Conservation (phyloP, 2,329 filamentous ascomycete species). For the Ophiostoma quercus region DNA sequence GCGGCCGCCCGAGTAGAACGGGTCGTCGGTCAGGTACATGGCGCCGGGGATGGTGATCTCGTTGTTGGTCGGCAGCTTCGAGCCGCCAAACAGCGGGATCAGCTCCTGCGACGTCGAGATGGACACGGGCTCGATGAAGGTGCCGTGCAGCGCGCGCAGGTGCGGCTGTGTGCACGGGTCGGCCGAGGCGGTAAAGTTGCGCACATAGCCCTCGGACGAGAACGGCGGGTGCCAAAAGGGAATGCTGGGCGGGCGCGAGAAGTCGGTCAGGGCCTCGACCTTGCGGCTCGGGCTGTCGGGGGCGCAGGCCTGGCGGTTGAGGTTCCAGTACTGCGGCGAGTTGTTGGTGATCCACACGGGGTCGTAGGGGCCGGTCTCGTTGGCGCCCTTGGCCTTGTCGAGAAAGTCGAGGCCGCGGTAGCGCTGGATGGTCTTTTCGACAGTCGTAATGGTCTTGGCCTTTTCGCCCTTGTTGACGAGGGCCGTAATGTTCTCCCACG, state of each 20-base stretch:
- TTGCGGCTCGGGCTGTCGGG: constrained; percentile 48
- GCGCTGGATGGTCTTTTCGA: constrained; percentile 41
- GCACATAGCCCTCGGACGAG: constrained; percentile 44
- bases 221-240: constrained; percentile 31
- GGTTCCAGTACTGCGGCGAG: constrained; percentile 52
- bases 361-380: constrained; percentile 37
- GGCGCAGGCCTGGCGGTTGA: constrained; percentile 52
- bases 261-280: constrained; percentile 37
- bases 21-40: constrained; percentile 57
- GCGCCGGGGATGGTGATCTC: constrained; percentile 58
- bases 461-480: constrained; percentile 46
- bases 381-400: constrained; percentile 30
- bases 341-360: constrained; percentile 45
- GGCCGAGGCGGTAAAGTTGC: constrained; percentile 50
- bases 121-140: constrained; percentile 48
- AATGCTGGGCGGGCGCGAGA: constrained; percentile 30
- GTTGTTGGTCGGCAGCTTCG: constrained; percentile 55
- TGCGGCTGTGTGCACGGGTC: constrained; percentile 53
- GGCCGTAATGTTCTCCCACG: constrained; percentile 51
- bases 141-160: constrained; percentile 45
- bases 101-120: constrained; percentile 47
- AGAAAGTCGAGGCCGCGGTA: constrained; percentile 40
- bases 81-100: constrained; percentile 55
- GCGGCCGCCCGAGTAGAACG: constrained; percentile 53
- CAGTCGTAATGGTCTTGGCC: constrained; percentile 40